Evolutionary conservation across 2,329 filamentous ascomycete species (phyloP).

Genomic region (Beauveria australis): DNA sequence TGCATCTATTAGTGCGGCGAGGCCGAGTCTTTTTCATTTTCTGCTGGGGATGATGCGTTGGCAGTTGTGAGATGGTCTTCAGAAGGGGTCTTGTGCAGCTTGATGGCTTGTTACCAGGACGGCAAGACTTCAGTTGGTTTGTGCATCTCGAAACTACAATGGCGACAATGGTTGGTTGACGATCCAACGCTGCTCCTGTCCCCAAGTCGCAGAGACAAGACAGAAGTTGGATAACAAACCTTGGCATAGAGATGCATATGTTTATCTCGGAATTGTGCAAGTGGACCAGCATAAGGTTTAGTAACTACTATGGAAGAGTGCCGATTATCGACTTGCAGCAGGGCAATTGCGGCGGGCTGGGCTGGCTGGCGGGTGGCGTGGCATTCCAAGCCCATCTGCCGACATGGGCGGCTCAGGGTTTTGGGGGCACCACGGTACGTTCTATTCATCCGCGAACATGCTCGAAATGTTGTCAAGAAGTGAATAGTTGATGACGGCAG

Average conservation of each 20-base stretch:
- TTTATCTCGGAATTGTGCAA: constrained; percentile 2
- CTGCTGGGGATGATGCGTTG: constrained; percentile 1
- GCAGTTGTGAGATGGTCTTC: neutral
- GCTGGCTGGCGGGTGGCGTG: constrained; percentile 7
- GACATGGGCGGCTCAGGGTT: constrained; percentile 1
- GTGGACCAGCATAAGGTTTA: neutral
- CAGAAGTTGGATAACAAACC: neutral
- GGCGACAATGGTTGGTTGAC: too few species aligned
- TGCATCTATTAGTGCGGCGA: constrained; percentile 5
- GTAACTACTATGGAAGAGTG: neutral
- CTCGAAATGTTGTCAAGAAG: neutral
- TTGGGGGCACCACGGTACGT: neutral
- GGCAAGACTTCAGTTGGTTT: neutral
- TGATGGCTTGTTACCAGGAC: neutral
- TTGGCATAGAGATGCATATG: neutral
- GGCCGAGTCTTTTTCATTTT: neutral
- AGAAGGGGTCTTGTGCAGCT: neutral
- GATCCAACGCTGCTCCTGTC: too few species aligned
- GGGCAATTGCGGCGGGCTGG: neutral
- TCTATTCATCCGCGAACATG: too few species aligned
- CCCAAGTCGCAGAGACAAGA: neutral
- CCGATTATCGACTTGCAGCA: constrained; percentile 4
- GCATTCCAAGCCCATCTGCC: constrained; percentile 4
- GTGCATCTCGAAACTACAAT: neutral
- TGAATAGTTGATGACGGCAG: neutral